phyloP scores from a whole-genome alignment of 257 asterid genomes.

The Hygrophila difformis region DNA sequence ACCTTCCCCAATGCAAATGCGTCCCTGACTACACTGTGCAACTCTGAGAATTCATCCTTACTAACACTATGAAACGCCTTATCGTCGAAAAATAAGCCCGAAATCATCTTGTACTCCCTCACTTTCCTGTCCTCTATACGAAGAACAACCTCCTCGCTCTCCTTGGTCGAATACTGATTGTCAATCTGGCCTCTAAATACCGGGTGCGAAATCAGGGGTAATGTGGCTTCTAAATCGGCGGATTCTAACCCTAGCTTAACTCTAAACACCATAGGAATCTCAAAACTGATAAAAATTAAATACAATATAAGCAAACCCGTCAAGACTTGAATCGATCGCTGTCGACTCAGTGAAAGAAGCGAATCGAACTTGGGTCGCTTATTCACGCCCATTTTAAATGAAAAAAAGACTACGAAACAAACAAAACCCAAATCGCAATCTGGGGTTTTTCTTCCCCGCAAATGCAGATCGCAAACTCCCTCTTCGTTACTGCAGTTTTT shows the following conservation, averaged over 20 bases:
- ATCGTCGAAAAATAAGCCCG: constrained; percentile 58
- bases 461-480: constrained; percentile 16
- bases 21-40: constrained; percentile 60
- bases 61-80: constrained; percentile 39
- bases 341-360: constrained; percentile 62
- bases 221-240: constrained; percentile 32
- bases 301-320: constrained; percentile 62
- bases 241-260: constrained; percentile 58
- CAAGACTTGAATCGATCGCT: constrained; percentile 72
- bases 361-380: constrained; percentile 68
- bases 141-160: constrained; percentile 24
- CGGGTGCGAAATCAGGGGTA: constrained; percentile 29
- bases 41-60: constrained; percentile 56
- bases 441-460: constrained; percentile 10
- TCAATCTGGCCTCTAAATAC: constrained; percentile 24
- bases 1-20: constrained; percentile 69
- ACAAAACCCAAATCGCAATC: constrained; percentile 10
- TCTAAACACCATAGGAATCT: constrained; percentile 75
- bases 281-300: constrained; percentile 51
- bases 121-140: constrained; percentile 27
- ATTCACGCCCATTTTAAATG: constrained; percentile 29
- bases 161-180: constrained; percentile 25
- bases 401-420: constrained; percentile 3
- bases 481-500: background rate
- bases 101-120: constrained; percentile 46